Base-by-base conservation (phyloP, 2,329 filamentous ascomycete genomes). In the Volutella citrinella region DNA sequence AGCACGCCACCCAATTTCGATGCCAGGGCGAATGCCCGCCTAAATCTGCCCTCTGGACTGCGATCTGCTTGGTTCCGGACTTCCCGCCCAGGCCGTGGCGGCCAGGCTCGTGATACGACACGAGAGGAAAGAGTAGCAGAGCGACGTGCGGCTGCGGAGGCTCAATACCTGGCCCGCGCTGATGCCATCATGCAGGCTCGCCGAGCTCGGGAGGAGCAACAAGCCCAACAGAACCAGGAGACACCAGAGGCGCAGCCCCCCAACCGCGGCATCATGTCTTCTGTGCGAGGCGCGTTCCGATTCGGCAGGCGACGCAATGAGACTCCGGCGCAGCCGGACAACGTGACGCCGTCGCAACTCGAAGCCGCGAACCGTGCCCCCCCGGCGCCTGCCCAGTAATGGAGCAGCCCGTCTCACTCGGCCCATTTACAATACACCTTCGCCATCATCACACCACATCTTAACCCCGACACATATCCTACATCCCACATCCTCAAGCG, bases 31-130 rank as follows among this genome's bases (percentile, higher is more conserved):
- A 66, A 66, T 30, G 58, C 60, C 3, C 68, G 72, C 11, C 62
- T 72, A 42, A 74, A 74, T 38, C 61, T 76, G 45, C 72, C 73
- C 19, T 40, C 51, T n/a, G 45, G 49, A 56, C 38, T 70, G 57
- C 36, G 61, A 45, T 55, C 64, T 19, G 63, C 66, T 5, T 70
- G 65, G 54, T 64, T 61, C 24, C 51, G 56, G 19, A 40, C 45
- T 6, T 40, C 41, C 13, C 42, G 43, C 10, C 12, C 15, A 30
- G 10, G 27, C 16, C 30, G 37, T 15, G 24, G 13, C 11, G 24
- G 18, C 2, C 37, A 38, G 14, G 27, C 36, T 13, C n/a, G n/a
- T n/a, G n/a, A n/a, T n/a, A n/a, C n/a, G n/a, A n/a, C n/a, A n/a
- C n/a, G n/a, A n/a, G n/a, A n/a, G n/a, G n/a, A n/a, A n/a, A 30